A percentile compares a stretch with the other conserved stretches of the same genome.
Conservation (phyloP, 345 rosid species). For the Dovyalis caffra region DNA sequence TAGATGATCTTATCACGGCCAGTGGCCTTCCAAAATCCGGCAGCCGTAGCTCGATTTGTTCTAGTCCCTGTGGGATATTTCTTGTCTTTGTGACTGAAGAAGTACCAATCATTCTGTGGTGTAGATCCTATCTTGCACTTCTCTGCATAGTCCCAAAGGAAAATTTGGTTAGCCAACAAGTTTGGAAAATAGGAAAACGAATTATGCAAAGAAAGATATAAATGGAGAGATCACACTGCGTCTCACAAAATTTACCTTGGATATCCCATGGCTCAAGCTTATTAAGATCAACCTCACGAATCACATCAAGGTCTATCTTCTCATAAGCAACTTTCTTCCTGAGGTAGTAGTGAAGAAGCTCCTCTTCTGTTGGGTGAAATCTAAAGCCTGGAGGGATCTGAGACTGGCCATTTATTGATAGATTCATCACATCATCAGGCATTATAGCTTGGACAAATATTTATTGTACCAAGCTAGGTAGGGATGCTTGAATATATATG, state of each 20-base stretch:
- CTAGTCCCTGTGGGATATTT: conserved; percentile 95
- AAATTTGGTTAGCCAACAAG: neutral
- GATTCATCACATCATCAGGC: conserved; percentile 57
- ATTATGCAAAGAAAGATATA: neutral
- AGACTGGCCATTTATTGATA: conserved; percentile 90
- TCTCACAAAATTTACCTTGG: conserved; percentile 51
- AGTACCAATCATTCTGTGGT: conserved; percentile 98
- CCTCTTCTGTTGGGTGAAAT: conserved; percentile 97
- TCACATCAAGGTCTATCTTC: conserved; percentile 92
- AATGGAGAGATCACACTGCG: neutral
- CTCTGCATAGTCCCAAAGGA: conserved; percentile 41
- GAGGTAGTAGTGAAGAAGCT: conserved; percentile 91
- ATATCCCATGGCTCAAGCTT: conserved; percentile 99
- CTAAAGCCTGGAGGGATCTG: conserved; percentile 98
- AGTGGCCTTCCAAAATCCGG: conserved; percentile 98
- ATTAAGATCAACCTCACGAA: conserved; percentile 96
- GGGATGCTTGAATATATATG: neutral
- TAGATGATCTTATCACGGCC: conserved; percentile 94
- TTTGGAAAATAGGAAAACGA: neutral
- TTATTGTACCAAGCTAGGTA: neutral
- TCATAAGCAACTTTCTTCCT: conserved; percentile 81
- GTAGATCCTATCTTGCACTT: conserved; percentile 89
- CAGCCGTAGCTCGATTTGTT: conserved; percentile 89
- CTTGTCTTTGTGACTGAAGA: conserved; percentile 97
- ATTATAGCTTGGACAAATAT: neutral